Base-by-base conservation (phyloP, 2,329 filamentous ascomycete genomes). In the Fonsecaea pedrosoi region DNA sequence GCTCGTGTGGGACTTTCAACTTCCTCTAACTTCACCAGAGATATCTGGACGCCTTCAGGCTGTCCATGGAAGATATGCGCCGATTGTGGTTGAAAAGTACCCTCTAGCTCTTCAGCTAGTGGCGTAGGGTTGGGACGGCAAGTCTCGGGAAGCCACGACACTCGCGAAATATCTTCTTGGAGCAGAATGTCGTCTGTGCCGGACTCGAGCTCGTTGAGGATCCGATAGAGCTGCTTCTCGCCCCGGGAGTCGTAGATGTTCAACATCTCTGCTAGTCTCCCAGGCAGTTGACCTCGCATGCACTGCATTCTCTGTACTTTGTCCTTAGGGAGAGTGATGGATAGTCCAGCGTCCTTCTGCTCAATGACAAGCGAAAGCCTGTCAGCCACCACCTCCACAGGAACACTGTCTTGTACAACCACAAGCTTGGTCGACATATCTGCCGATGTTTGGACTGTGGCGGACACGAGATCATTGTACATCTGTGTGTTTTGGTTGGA, bases 141-240 rank as follows among this genome's bases (percentile, higher is more conserved):
- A 56, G 60, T 69, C 58, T 69, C 62, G 30, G 60, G 54, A 30
- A 67, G 57, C 67, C 67, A 69, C 40, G 54, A 60, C 32, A 65
- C 64, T 32, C 45, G 55, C 34, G 67, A 65, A 54, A 70, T 68
- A 34, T 30, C 54, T 42, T 70, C 68, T 18, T 70, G 62, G 34
- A 50, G 10, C 15, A 70, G 57, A 30, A 70, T 60, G n/a, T 70
- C 62, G 54, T 70, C 66, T 18, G 63, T 68, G 60, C 66, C 66
- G 18, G 54, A 50, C 21, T 61, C 62, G 7, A 60, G 40, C 37
- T 70, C 68, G 42, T 70, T 70, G 57, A 70, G 30, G 50, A 70
- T 62, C 50, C 68, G 65, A 61, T 68, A 68, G 34, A 69, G 64
- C 54, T 67, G 65, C 62, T 68, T 67, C 42, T 68, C 65, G 13